These are phyloP conservation scores for Coccinonectria pachysandricola DNA, from an alignment of 2,329 filamentous ascomycete species.

Conservation along the genomic window DNA sequence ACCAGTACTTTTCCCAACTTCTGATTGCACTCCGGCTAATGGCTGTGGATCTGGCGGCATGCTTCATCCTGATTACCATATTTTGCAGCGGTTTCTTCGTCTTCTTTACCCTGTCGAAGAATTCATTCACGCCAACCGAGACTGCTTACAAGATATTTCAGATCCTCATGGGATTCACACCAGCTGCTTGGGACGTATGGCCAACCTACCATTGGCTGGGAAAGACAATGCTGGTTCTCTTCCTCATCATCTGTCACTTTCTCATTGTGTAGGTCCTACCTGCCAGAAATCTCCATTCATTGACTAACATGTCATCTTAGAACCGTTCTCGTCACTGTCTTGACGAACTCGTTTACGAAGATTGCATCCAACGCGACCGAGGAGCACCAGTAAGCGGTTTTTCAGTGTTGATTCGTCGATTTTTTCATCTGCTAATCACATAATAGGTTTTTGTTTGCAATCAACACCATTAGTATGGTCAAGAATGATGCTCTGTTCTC, in stretches of 20 bases:
- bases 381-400: constrained; percentile 57
- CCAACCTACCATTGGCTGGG: constrained; percentile 67
- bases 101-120: constrained; percentile 76
- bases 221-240: constrained; percentile 64
- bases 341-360: constrained; percentile 93
- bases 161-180: constrained; percentile 91
- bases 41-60: constrained; percentile 78
- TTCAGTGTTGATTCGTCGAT: no score
- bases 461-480: constrained; percentile 96
- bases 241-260: constrained; percentile 92
- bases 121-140: constrained; percentile 56
- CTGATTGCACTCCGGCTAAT: constrained; percentile 91
- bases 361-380: constrained; percentile 90
- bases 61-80: constrained; percentile 75
- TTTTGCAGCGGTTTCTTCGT: constrained; percentile 92
- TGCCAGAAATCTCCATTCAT: no score
- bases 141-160: constrained; percentile 91
- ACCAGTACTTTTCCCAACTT: constrained; percentile 90
- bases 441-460: constrained; percentile 71
- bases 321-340: constrained; percentile 88
- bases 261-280: constrained; percentile 64
- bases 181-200: constrained; percentile 88
- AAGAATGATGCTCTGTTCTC: constrained; percentile 96
- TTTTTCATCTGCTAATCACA: constrained; percentile 7
- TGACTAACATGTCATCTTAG: constrained; percentile 20